Evolutionary conservation across 257 asterid genomes (phyloP), one percentile per base, ranked within the genome.

Genomic region (Cordia subcordata): DNA sequence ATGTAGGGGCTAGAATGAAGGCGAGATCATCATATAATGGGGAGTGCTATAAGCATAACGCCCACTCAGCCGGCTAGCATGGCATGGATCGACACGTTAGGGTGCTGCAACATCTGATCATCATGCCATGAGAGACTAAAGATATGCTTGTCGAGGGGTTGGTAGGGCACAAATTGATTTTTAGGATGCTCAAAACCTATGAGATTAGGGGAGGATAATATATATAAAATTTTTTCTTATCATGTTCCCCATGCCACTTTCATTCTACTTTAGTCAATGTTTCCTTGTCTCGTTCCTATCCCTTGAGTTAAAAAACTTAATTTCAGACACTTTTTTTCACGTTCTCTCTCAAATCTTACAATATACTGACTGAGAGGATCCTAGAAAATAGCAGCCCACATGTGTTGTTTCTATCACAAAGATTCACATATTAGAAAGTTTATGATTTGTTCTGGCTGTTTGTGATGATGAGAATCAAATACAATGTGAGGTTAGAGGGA

Each of bases 241-340:
- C 88, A 15, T 82, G 90, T 77, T 60, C 73, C 86, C 81, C 35
- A 49, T 63, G 58, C 68, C 58, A 71, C 76, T 67, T 76, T 67
- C 64, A 49, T 65, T 58, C 75, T 66, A 60, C 66, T 65, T 62
- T 65, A 75, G 65, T 80, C 76, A 65, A 57, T 73, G 72, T 68
- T 64, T 51, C 63, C 72, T 69, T 74, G 92, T 78, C 83, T 55
- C 59, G 11, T 69, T 73, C 73, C 67, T 45, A 74, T 32, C 56
- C 18, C 21, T 0, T 21, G 23, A 58, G 59, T 47, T 54, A 21
- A 62, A 69, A 65, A 46, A 10, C 42, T 22, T 20, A 19, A 61
- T 49, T 55, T 59, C 39, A 11, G 17, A 59, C 13, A 5, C 49
- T 58, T 49, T 22, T 22, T 17, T 19, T 12, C 21, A 15, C 44